Base-by-base conservation (phyloP, 2,329 filamentous ascomycete genomes). In the Colletotrichum coccodes region DNA sequence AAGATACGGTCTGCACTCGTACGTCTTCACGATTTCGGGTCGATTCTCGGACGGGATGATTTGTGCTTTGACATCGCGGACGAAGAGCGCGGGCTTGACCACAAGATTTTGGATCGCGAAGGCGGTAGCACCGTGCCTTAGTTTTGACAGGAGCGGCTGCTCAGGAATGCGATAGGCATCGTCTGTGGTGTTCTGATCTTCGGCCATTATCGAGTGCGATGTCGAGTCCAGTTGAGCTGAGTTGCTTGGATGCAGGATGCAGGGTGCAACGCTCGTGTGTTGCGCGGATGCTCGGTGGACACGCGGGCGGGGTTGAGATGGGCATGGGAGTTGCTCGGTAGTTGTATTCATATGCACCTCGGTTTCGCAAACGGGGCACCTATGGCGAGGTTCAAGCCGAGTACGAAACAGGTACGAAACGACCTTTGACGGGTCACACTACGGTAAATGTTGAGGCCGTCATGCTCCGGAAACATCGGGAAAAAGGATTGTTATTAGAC, bases 351-450 rank as follows among this genome's bases (percentile, higher is more conserved):
- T 52, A 64, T 47, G 47, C 65, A 64, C 65, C 54, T 64, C 60
- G 60, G 53, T 64, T 26, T 68, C 65, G 65, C 32, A 42, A 36
- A 14, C 23, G 50, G 44, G 64, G 42, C n/a, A n/a, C 38, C 58
- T 58, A 50, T 34, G 36, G 34, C 47, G 36, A 40, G 61, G 50
- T 56, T 50, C 28, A 40, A 60, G 49, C 66, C 66, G 66, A 66
- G 66, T 66, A 66, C 66, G 66, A 69, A 60, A 50, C 36, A 54
- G 56, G 42, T 66, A 49, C 61, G 49, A 69, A 69, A 66, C 61
- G n/a, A 18, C 34, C n/a, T 16, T 21, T n/a, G 32, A 38, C 2
- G n/a, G 30, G 11, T 7, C 30, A 16, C 6, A 38, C 18, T n/a
- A 18, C 18, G 12, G 34, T 26, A 18, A 2, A 21, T 54, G 50